Conservation (phyloP, 768 basidiomycete genomes). For the Pleurotus tuoliensis region DNA sequence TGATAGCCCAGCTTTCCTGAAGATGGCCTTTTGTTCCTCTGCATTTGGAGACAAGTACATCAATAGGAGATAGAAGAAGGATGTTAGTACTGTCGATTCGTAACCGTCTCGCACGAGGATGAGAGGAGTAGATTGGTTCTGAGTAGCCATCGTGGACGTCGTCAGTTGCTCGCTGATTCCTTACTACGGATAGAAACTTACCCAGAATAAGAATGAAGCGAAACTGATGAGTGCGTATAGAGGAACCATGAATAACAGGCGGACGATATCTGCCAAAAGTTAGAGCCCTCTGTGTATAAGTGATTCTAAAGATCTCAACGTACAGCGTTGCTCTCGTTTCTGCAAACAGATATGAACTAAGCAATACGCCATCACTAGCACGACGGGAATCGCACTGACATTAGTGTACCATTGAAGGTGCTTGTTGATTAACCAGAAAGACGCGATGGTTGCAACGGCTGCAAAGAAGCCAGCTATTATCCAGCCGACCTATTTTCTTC, state of each 20-base stretch:
- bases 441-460: slow-evolving; percentile 48
- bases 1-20: slow-evolving; percentile 56
- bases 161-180: too few relatives aligned
- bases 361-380: not conserved
- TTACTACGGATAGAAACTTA: slow-evolving; percentile 22
- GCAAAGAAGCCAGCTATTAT: slow-evolving; percentile 60
- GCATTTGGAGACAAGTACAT: slow-evolving; percentile 62
- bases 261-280: slow-evolving; percentile 53
- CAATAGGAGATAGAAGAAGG: slow-evolving; percentile 77
- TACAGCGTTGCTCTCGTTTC: slow-evolving; percentile 71
- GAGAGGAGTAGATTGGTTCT: slow-evolving; percentile 67
- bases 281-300: not conserved
- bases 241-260: slow-evolving; percentile 75
- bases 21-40: slow-evolving; percentile 58
- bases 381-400: slow-evolving; percentile 32
- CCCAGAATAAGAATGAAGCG: slow-evolving; percentile 71
- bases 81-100: slow-evolving; percentile 69
- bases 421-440: slow-evolving; percentile 71
- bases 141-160: slow-evolving; percentile 1
- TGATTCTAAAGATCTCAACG: slow-evolving; percentile 10
- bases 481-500: slow-evolving; percentile 58
- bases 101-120: slow-evolving; percentile 71
- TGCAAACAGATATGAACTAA: slow-evolving; percentile 18
- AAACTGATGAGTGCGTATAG: slow-evolving; percentile 68
- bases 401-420: slow-evolving; percentile 73